These are phyloP conservation scores for Solanum rostratum DNA, from an alignment of 257 asterid species.

Conservation along the genomic window DNA sequence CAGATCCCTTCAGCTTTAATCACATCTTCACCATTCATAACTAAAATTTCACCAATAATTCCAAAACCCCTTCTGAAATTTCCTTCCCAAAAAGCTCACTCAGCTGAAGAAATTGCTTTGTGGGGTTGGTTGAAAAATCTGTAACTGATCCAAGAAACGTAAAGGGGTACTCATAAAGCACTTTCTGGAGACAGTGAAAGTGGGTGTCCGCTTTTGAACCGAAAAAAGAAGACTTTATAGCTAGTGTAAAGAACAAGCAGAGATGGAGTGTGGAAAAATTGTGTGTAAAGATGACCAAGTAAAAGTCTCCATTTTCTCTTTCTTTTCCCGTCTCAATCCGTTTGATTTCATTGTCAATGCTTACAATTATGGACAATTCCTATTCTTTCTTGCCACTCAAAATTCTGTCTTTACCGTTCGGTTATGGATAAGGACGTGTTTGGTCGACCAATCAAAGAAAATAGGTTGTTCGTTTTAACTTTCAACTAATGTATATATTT, in stretches of 20 bases:
- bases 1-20: slow-evolving; percentile 11
- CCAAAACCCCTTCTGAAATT: not conserved
- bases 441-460: not conserved
- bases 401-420: not conserved
- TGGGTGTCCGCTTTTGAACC: not conserved
- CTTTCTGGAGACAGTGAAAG: not conserved
- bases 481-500: too few species aligned
- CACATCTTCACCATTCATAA: slow-evolving; percentile 50
- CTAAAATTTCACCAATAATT: not conserved
- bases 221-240: not conserved
- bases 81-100: not conserved
- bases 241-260: not conserved
- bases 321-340: not conserved
- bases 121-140: not conserved
- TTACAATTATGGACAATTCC: not conserved
- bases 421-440: not conserved
- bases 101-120: not conserved
- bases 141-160: not conserved
- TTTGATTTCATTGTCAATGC: not conserved
- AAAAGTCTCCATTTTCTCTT: not conserved
- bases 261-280: not conserved
- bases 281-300: not conserved
- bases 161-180: not conserved
- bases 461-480: not conserved
- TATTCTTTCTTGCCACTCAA: not conserved